These are phyloP conservation scores for Yamagishiella unicocca DNA, from an alignment of 139 green algal species.

Conservation along the genomic window DNA sequence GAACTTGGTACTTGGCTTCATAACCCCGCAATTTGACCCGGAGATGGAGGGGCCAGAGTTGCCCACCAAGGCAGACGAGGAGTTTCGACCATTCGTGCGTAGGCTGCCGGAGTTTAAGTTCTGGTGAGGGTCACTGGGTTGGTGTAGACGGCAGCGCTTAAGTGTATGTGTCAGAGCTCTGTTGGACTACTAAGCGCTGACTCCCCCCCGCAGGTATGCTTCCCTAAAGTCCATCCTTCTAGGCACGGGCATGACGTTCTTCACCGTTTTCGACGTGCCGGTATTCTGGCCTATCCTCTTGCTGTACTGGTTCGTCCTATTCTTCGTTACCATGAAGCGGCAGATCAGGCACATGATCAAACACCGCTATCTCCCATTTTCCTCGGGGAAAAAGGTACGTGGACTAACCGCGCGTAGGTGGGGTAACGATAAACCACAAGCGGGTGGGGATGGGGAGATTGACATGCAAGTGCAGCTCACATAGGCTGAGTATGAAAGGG, in stretches of 20 bases:
- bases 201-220: constrained; percentile 74
- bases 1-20: constrained; percentile 98
- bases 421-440: neutral
- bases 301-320: constrained; percentile 95
- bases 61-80: constrained; percentile 90
- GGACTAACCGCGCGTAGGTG: neutral
- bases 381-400: constrained; percentile 63
- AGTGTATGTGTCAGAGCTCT: constrained; percentile 18
- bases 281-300: constrained; percentile 99
- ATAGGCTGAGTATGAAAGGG: no score
- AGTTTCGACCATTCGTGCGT: constrained; percentile 98
- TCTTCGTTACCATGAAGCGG: constrained; percentile 98
- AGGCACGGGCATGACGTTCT: constrained; percentile 94
- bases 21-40: constrained; percentile 89
- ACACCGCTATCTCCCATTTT: constrained; percentile 62
- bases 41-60: constrained; percentile 92
- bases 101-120: constrained; percentile 99
- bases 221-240: constrained; percentile 87
- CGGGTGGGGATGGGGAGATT: no score
- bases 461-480: no score
- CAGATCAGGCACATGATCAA: constrained; percentile 98
- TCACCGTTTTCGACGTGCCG: constrained; percentile 96
- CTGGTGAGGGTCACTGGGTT: constrained; percentile 76
- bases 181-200: neutral
- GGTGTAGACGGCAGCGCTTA: neutral